These are phyloP conservation scores for Nicotiana otophora DNA, from an alignment of 257 asterid species.

Conservation along the genomic window DNA sequence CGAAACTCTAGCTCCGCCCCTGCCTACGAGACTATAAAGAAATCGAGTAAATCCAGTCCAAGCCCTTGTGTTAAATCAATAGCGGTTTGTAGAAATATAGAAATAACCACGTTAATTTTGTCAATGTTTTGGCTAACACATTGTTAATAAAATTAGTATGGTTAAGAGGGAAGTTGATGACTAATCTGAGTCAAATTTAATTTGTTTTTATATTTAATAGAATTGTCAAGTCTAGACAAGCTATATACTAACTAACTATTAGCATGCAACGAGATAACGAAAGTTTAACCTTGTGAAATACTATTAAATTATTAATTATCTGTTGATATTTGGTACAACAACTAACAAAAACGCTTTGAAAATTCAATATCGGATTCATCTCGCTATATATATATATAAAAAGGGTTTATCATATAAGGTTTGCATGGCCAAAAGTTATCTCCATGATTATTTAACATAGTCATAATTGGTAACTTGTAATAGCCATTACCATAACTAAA, in stretches of 20 bases:
- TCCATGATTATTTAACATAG: background rate
- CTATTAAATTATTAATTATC: background rate
- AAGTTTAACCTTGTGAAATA: background rate
- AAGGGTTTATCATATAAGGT: background rate
- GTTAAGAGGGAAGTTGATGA: background rate
- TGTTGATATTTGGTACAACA: slow-evolving; percentile 5
- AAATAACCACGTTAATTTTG: background rate
- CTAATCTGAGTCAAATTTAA: background rate
- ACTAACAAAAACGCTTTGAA: background rate
- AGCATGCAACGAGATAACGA: background rate
- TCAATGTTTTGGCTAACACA: background rate
- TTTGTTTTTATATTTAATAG: background rate
- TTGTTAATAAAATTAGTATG: background rate
- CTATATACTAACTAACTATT: background rate
- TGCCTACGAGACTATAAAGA: no score
- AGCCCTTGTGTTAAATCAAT: background rate
- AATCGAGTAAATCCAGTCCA: no score
- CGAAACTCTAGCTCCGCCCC: no score
- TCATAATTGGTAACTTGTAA: background rate
- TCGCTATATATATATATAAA: background rate
- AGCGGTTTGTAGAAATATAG: background rate
- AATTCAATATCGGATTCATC: background rate
- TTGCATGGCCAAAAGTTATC: background rate
- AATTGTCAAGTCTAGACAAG: background rate
- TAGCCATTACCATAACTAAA: background rate